These are phyloP conservation scores for Pichia occidentalis DNA, from an alignment of 805 yeast genomes.

Conservation along the genomic window DNA sequence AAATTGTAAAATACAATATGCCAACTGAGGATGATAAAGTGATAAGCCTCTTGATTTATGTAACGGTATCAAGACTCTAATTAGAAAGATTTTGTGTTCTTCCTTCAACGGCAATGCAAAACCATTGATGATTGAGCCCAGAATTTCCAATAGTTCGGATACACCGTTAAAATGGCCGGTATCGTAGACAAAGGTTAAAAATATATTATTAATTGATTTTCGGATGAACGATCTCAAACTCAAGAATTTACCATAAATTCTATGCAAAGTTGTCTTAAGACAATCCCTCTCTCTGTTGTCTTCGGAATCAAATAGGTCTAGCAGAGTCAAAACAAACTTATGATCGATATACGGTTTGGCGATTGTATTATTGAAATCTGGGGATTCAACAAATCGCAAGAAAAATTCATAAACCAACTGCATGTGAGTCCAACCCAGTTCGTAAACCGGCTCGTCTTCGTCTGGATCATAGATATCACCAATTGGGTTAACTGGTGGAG, in stretches of 20 bases:
- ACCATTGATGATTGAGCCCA: constrained; percentile 95
- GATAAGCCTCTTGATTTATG: constrained; percentile 88
- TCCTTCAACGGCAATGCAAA: constrained; percentile 96
- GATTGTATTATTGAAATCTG: constrained; percentile 86
- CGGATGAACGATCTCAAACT: constrained; percentile 86
- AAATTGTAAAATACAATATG: constrained; percentile 95
- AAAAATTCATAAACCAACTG: constrained; percentile 93
- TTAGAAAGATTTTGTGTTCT: constrained; percentile 87
- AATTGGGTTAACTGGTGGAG: constrained; percentile 96
- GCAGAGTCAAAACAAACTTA: constrained; percentile 67
- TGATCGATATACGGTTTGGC: constrained; percentile 95
- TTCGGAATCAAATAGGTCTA: constrained; percentile 91
- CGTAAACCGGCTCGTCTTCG: constrained; percentile 96
- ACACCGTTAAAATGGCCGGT: constrained; percentile 94
- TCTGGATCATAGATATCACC: constrained; percentile 97
- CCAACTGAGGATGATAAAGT: constrained; percentile 91
- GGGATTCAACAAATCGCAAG: constrained; percentile 84
- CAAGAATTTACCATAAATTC: constrained; percentile 93
- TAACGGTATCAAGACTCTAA: constrained; percentile 81
- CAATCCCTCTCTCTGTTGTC: constrained; percentile 96
- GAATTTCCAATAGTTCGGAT: constrained; percentile 87
- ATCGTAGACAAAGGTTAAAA: constrained; percentile 88
- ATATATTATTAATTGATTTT: constrained; percentile 85
- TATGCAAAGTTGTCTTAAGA: constrained; percentile 87
- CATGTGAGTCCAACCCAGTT: constrained; percentile 99